A percentile compares a stretch with the other conserved stretches of the same genome.
Evolutionary conservation across 352 stramenopile genomes (phyloP).

Genomic region (Phytophthora hibernalis): DNA sequence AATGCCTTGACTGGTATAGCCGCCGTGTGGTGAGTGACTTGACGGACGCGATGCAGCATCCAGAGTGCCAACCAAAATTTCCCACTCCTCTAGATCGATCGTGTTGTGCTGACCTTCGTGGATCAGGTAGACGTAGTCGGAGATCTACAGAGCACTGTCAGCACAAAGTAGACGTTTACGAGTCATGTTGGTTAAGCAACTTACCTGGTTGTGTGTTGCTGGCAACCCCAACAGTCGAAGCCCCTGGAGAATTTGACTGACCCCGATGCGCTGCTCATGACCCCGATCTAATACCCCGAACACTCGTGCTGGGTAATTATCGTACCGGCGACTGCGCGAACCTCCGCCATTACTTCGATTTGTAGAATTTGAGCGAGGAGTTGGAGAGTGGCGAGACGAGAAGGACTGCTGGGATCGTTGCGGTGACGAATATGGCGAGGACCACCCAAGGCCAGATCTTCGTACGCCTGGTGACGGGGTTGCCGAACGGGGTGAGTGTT

Average conservation of each 20-base stretch:
- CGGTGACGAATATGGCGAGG: conserved; percentile 23
- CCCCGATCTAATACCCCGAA: conserved; percentile 65
- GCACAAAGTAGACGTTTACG: neutral
- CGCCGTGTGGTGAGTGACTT: conserved; percentile 13
- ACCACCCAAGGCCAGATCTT: conserved; percentile 14
- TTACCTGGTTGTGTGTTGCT: conserved; percentile 74
- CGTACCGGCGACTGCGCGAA: conserved; percentile 11
- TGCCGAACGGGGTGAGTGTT: conserved; percentile 10
- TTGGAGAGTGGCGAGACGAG: conserved; percentile 16
- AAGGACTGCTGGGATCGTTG: conserved; percentile 35
- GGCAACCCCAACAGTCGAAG: conserved; percentile 58
- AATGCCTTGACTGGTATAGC: conserved; percentile 2
- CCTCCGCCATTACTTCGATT: conserved; percentile 19
- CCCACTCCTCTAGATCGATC: conserved; percentile 72
- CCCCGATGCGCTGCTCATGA: conserved; percentile 49
- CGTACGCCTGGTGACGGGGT: conserved; percentile 12
- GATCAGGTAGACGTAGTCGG: conserved; percentile 80
- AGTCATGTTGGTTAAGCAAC: neutral
- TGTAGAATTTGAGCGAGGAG: conserved; percentile 15
- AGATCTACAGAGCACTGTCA: conserved; percentile 43
- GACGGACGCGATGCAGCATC: conserved; percentile 62
- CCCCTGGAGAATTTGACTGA: conserved; percentile 65
- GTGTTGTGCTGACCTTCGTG: conserved; percentile 62
- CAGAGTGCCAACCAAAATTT: conserved; percentile 69
- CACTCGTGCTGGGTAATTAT: conserved; percentile 53